Evolutionary conservation across 441 rosid species (phyloP).

Genomic region (Mallotus repandus): DNA sequence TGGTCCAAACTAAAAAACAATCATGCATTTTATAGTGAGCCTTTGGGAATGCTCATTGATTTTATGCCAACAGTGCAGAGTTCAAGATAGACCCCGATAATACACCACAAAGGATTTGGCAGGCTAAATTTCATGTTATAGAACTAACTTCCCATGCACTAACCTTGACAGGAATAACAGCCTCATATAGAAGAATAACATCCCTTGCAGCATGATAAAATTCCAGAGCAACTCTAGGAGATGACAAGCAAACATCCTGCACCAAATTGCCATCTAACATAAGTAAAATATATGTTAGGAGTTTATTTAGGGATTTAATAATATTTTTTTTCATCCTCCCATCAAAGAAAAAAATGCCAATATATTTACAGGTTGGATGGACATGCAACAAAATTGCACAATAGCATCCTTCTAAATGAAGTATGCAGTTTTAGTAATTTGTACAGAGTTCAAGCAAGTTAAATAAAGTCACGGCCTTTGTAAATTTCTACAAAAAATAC

Average conservation of each 20-base stretch:
- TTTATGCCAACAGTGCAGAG: background rate
- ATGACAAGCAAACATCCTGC: constrained; percentile 87
- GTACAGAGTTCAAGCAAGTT: background rate
- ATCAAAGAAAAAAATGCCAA: background rate
- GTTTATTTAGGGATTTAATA: background rate
- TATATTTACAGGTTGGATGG: background rate
- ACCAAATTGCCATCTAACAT: constrained; percentile 25
- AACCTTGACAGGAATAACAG: constrained; percentile 90
- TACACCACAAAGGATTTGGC: background rate
- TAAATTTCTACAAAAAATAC: background rate
- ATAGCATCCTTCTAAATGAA: background rate
- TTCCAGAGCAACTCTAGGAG: constrained; percentile 85
- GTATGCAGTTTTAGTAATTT: background rate
- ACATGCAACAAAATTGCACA: background rate
- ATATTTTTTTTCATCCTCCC: background rate
- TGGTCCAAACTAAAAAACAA: background rate
- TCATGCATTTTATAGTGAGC: background rate
- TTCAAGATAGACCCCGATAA: background rate
- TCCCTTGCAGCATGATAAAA: constrained; percentile 86
- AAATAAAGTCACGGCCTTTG: background rate
- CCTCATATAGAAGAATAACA: constrained; percentile 85
- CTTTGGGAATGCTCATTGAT: background rate
- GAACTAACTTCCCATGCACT: constrained; percentile 34
- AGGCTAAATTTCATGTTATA: constrained; percentile 5
- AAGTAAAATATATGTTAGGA: constrained; percentile 10